phyloP scores from a whole-genome alignment of 345 rosid genomes.

The Chamaenerion angustifolium region DNA sequence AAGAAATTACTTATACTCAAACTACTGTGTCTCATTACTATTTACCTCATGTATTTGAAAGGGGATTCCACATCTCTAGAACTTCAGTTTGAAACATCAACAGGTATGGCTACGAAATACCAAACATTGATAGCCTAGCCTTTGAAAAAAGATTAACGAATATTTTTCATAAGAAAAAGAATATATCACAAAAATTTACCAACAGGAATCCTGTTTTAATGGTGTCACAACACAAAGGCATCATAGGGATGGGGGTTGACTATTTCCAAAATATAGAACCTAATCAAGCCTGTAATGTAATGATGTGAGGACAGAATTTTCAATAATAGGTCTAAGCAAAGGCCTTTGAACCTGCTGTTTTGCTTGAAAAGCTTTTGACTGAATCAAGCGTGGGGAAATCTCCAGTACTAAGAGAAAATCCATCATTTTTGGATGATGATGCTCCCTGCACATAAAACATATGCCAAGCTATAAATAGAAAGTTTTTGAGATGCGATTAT shows the following conservation, averaged over 20 bases:
- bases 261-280: too few species aligned
- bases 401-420: slow-evolving; percentile 75
- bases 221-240: background rate
- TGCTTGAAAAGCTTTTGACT: slow-evolving; percentile 53
- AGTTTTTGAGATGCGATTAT: background rate
- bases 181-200: background rate
- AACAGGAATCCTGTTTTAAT: background rate
- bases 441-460: slow-evolving; percentile 44
- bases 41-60: too few species aligned
- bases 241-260: background rate
- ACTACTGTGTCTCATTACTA: too few species aligned
- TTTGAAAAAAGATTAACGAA: background rate
- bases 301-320: too few species aligned
- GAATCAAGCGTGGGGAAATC: slow-evolving; percentile 95
- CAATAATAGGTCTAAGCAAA: slow-evolving; percentile 1
- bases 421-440: slow-evolving; percentile 47
- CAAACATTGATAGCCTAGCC: background rate
- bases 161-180: background rate
- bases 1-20: too few species aligned
- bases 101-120: background rate
- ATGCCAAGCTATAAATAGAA: background rate
- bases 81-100: background rate
- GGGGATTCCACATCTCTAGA: too few species aligned
- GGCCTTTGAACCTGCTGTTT: slow-evolving; percentile 34
- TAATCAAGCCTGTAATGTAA: too few species aligned